Percentiles rank a stretch among this genome's conserved stretches.
These are phyloP conservation scores for Arctium lappa DNA, from an alignment of 129 eudicot species.

Conservation along the genomic window DNA sequence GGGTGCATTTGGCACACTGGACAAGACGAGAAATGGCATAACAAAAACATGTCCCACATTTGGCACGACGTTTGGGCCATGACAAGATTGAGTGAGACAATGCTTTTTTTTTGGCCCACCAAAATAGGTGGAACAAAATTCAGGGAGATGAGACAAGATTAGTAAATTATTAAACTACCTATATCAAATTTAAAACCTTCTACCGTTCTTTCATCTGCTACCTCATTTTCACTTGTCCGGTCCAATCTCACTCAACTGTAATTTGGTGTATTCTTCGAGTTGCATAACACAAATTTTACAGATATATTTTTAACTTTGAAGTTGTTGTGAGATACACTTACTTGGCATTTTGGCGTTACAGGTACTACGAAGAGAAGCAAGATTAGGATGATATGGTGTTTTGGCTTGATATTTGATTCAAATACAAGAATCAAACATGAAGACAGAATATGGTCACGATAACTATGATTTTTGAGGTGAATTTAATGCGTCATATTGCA, in stretches of 20 bases:
- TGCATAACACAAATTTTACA: background rate
- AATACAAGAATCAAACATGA: background rate
- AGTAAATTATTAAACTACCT: background rate
- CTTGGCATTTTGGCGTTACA: constrained; percentile 8
- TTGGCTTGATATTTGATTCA: background rate
- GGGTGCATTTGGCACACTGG: too few relatives aligned
- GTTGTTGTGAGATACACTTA: background rate
- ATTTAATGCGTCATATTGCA: background rate
- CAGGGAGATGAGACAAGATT: background rate
- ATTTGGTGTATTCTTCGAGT: background rate
- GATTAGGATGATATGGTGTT: constrained; percentile 50
- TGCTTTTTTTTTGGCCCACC: background rate
- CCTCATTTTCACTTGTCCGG: background rate
- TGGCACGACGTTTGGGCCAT: too few relatives aligned
- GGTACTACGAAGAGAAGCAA: constrained; percentile 76
- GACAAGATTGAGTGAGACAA: background rate
- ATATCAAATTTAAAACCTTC: background rate
- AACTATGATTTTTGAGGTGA: background rate
- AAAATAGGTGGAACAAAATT: background rate
- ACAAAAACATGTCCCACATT: too few relatives aligned
- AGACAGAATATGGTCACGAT: background rate
- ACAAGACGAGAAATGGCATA: too few relatives aligned
- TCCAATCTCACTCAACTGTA: background rate
- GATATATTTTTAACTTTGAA: background rate
- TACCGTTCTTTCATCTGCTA: background rate